phyloP scores from a whole-genome alignment of 352 stramenopile genomes.

The Globisporangium cystogenes region DNA sequence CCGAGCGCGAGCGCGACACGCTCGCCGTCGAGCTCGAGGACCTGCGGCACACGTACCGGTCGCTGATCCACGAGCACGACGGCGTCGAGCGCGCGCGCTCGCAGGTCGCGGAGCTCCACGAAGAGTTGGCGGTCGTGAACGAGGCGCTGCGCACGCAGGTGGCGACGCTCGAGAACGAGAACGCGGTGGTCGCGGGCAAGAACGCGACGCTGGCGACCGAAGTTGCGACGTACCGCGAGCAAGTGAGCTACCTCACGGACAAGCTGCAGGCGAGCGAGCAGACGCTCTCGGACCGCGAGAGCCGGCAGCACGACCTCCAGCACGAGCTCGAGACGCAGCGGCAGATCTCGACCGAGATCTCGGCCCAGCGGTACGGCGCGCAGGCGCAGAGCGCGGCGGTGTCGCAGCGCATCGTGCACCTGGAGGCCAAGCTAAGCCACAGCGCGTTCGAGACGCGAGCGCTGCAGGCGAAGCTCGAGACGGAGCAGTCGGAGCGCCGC shows the following conservation, averaged over 20 bases:
- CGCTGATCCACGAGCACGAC: conserved; percentile 68
- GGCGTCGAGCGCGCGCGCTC: conserved; percentile 49
- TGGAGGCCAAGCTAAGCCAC: conserved; percentile 74
- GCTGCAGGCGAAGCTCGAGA: conserved; percentile 52
- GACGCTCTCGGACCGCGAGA: conserved; percentile 21
- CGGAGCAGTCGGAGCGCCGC: conserved; percentile 43
- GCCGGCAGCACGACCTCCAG: conserved; percentile 17
- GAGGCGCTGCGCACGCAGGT: conserved; percentile 64
- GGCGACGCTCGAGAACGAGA: conserved; percentile 47
- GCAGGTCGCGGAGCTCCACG: conserved; percentile 46
- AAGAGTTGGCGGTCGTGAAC: conserved; percentile 59
- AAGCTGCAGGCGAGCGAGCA: conserved; percentile 57
- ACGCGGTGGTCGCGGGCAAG: conserved; percentile 43
- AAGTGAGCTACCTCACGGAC: conserved; percentile 75
- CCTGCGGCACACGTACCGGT: conserved; percentile 62
- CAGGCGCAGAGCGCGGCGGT: conserved; percentile 71
- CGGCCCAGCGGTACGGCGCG: conserved; percentile 64
- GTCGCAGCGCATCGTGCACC: conserved; percentile 66
- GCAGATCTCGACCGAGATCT: conserved; percentile 71
- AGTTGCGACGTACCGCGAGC: conserved; percentile 58
- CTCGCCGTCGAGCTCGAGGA: conserved; percentile 77
- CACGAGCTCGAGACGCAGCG: conserved; percentile 59
- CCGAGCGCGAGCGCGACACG: conserved; percentile 61
- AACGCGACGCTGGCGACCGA: conserved; percentile 51
- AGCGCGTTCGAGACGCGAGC: conserved; percentile 59